These are phyloP conservation scores for Aspergillus homomorphus DNA, from an alignment of 495 filamentous ascomycete species.

Conservation along the genomic window DNA sequence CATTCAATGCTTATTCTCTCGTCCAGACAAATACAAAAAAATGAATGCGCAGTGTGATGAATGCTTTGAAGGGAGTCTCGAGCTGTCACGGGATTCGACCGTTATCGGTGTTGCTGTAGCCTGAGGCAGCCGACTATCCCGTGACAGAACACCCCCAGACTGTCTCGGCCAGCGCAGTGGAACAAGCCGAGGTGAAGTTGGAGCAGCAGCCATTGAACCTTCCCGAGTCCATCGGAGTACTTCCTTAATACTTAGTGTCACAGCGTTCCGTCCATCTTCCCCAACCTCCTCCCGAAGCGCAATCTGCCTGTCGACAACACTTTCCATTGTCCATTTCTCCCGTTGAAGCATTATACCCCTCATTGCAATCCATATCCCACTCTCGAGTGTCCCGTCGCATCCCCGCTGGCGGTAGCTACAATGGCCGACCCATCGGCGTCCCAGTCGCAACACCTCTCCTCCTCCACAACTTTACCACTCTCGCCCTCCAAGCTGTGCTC, in stretches of 20 bases:
- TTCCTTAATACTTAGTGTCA: constrained; percentile 1
- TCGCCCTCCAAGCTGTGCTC: constrained; percentile 62
- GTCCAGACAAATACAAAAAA: no score
- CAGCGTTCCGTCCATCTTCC: constrained; percentile 7
- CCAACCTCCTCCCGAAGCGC: constrained; percentile 10
- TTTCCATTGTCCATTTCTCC: neutral
- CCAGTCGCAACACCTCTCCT: constrained; percentile 42
- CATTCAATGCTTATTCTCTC: neutral
- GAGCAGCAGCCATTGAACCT: no score
- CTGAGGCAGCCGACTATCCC: constrained; percentile 9
- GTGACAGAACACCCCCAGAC: constrained; percentile 15
- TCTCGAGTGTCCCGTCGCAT: constrained; percentile 6
- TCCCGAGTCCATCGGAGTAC: neutral
- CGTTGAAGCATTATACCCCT: neutral
- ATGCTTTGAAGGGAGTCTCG: neutral
- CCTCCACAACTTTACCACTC: constrained; percentile 45
- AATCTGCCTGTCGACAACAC: neutral
- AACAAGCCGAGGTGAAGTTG: constrained; percentile 18
- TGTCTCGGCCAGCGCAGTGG: constrained; percentile 1
- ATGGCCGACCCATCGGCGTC: constrained; percentile 44
- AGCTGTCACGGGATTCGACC: neutral
- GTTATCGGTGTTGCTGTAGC: neutral
- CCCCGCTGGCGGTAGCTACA: constrained; percentile 23
- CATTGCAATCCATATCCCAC: neutral
- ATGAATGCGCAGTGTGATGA: no score